Percentiles rank a stretch among this genome's conserved stretches.
These are phyloP conservation scores for Emergomyces orientalis DNA, from an alignment of 2,329 filamentous ascomycete genomes.

Conservation along the genomic window DNA sequence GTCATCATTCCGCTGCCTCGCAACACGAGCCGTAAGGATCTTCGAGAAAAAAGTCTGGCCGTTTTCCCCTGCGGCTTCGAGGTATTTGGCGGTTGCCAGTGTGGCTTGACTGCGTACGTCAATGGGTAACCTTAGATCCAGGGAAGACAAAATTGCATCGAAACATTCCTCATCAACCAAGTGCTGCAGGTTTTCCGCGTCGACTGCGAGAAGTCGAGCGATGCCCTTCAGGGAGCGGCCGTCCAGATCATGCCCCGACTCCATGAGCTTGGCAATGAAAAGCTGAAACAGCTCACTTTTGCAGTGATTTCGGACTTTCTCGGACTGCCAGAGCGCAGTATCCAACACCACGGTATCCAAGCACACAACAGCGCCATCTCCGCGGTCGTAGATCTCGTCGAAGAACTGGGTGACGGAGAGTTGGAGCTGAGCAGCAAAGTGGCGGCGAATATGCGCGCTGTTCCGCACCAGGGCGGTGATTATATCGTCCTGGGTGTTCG, in stretches of 20 bases:
- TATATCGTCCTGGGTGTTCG: slow-evolving; percentile 37
- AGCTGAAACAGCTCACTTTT: slow-evolving; percentile 47
- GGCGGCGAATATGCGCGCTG: slow-evolving; percentile 34
- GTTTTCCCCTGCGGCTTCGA: slow-evolving; percentile 64
- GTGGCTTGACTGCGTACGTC: slow-evolving; percentile 72
- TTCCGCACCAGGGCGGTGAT: slow-evolving; percentile 39
- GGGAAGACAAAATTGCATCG: slow-evolving; percentile 74
- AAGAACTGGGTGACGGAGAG: slow-evolving; percentile 40
- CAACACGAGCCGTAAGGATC: slow-evolving; percentile 64
- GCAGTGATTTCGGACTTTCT: slow-evolving; percentile 35
- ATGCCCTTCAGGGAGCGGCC: slow-evolving; percentile 53
- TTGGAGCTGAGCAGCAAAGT: slow-evolving; percentile 36
- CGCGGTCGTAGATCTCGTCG: slow-evolving; percentile 41
- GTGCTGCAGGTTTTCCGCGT: slow-evolving; percentile 41
- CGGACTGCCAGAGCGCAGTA: slow-evolving; percentile 37
- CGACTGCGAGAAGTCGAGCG: slow-evolving; percentile 48
- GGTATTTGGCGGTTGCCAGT: slow-evolving; percentile 70
- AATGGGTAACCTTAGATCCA: slow-evolving; percentile 71
- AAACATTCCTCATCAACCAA: slow-evolving; percentile 60
- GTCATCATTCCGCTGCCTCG: slow-evolving; percentile 72
- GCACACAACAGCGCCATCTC: slow-evolving; percentile 39
- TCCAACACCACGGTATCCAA: slow-evolving; percentile 40
- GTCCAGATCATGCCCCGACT: slow-evolving; percentile 68
- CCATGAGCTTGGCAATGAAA: slow-evolving; percentile 80
- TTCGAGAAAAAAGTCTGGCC: slow-evolving; percentile 60